Evolutionary conservation across 306 rosid genomes (phyloP), one percentile per base, ranked within the genome.

Genomic region (Gillenia trifoliata): DNA sequence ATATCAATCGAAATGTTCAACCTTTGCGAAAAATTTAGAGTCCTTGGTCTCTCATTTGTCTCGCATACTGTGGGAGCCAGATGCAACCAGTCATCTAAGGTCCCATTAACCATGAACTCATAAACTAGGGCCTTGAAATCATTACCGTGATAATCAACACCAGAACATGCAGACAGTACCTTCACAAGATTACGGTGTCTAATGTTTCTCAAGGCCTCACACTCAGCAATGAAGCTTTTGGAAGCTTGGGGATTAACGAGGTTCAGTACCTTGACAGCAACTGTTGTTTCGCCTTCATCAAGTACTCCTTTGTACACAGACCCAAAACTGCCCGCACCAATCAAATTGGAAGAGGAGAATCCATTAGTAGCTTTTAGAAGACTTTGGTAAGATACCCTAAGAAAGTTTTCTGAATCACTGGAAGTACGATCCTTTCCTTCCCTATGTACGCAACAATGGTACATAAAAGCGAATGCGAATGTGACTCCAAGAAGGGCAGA

Each of bases 121-220:
- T 78, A 79, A 15, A 81, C 75, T 15, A 81, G 4, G 59, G 83
- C 81, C 70, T 81, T 85, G 68, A 81, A 85, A 1, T 81, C 88
- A 61, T 75, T 57, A 11, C 79, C 85, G 3, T n/a, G 68, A 29
- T 45, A 47, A 68, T 68, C 73, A 9, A 29, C n/a, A 50, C 83
- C 76, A 3, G 83, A 84, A 69, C 81, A 75, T 16, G 72, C 68
- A 22, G 81, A 77, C 31, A 80, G 6, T 45, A 82, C 78, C 89
- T 82, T 85, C 17, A 85, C 83, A 62, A 82, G 89, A 73, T 85
- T 85, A 0, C 85, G 68, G 70, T 85, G 86, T 28, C 83, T 69
- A 34, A 77, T 77, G 40, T 26, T 52, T 63, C 77, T 71, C 8
- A 83, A 41, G 17, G 80, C 85, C 34, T 45, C 56, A 57, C 89